Conservation (phyloP, 148 eudicot species). For the Rhododendron henanense region DNA sequence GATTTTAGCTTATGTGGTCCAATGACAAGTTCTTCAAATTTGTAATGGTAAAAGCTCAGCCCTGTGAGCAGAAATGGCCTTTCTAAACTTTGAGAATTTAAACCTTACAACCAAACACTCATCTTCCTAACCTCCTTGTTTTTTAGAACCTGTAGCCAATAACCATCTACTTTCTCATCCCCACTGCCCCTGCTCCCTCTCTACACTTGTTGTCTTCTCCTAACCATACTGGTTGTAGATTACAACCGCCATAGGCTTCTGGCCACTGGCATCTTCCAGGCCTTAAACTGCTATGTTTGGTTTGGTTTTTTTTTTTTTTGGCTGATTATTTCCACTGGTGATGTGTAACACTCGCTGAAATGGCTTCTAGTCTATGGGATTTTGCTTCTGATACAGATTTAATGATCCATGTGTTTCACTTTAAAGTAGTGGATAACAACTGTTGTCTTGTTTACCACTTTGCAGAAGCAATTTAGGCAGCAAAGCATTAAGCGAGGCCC, state of each 20-base stretch:
- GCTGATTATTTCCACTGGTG: not conserved
- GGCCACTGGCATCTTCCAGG: not conserved
- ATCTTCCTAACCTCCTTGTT: not conserved
- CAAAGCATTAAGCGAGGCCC: constrained; percentile 21
- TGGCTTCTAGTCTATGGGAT: not conserved
- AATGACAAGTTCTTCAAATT: not conserved
- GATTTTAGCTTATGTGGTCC: not conserved
- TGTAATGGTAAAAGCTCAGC: not conserved
- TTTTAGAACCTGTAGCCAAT: not conserved
- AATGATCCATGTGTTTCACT: not conserved
- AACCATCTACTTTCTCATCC: not conserved
- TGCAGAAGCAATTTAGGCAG: constrained; percentile 67
- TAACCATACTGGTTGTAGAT: not conserved
- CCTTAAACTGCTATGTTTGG: not conserved
- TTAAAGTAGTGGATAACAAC: not conserved
- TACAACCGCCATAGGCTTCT: not conserved
- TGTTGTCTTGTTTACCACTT: not conserved
- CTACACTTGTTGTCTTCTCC: not conserved
- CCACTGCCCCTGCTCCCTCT: not conserved
- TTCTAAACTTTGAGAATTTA: not conserved
- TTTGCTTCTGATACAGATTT: not conserved
- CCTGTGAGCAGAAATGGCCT: not conserved
- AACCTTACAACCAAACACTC: not conserved
- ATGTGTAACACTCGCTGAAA: not conserved
- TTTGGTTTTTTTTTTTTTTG: not conserved